phyloP scores from a whole-genome alignment of 257 asterid genomes.

The Misopates orontium region DNA sequence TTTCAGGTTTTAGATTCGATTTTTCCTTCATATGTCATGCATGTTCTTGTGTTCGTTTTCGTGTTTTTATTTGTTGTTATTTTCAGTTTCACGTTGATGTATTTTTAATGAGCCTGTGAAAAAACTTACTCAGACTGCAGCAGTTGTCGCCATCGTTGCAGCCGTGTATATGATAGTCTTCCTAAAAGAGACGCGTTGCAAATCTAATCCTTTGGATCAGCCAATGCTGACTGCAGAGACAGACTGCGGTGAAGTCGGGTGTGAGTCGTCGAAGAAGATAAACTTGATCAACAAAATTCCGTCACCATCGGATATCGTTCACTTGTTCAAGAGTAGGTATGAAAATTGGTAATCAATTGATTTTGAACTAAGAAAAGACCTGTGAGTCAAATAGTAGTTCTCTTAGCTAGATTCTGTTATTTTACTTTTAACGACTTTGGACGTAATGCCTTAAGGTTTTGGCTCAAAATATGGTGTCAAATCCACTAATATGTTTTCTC shows the following conservation, averaged over 20 bases:
- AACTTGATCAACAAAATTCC: slow-evolving; percentile 19
- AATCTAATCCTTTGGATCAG: slow-evolving; percentile 18
- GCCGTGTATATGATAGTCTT: slow-evolving; percentile 35
- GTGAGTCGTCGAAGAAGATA: slow-evolving; percentile 19
- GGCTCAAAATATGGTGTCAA: too few species aligned
- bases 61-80: not conserved
- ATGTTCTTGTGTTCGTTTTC: not conserved
- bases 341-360: not conserved
- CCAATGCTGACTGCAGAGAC: slow-evolving; percentile 18
- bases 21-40: too few species aligned
- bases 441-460: too few species aligned
- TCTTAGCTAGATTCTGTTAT: too few species aligned
- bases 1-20: slow-evolving; percentile 33
- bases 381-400: too few species aligned
- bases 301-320: slow-evolving; percentile 33
- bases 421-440: too few species aligned
- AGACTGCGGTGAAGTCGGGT: not conserved
- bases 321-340: slow-evolving; percentile 44
- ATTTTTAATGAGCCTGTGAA: not conserved
- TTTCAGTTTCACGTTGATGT: not conserved
- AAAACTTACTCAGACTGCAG: slow-evolving; percentile 33
- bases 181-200: slow-evolving; percentile 28
- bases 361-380: not conserved
- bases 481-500: too few species aligned
- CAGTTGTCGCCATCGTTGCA: slow-evolving; percentile 35